These are phyloP conservation scores for Candida palmyrensis DNA, from an alignment of 805 yeast species.

Conservation along the genomic window DNA sequence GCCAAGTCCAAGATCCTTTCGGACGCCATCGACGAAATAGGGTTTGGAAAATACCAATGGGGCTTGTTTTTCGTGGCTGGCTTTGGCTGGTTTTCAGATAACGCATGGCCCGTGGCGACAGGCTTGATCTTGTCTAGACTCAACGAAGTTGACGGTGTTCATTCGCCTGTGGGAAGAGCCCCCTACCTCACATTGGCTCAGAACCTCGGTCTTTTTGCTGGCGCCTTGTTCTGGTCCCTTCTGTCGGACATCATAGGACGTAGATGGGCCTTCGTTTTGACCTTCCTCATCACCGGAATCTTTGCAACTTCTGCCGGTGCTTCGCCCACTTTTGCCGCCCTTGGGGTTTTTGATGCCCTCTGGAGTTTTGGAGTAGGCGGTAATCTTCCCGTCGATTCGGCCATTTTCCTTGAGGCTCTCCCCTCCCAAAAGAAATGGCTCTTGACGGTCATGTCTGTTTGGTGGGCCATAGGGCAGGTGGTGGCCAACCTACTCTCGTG, in stretches of 20 bases:
- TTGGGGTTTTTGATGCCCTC: conserved; percentile 20
- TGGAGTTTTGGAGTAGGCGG: conserved; percentile 31
- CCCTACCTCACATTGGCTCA: conserved; percentile 40
- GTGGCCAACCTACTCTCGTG: conserved; percentile 48
- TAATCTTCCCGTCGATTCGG: conserved; percentile 27
- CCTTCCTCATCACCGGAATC: conserved; percentile 21
- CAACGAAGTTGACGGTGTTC: conserved; percentile 31
- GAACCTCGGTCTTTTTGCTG: conserved; percentile 32
- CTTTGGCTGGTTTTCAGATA: conserved; percentile 50
- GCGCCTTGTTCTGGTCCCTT: conserved; percentile 27
- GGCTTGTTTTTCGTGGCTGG: conserved; percentile 52
- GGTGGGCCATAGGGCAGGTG: conserved; percentile 64
- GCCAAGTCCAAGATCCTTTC: conserved; percentile 17
- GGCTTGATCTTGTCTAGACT: conserved; percentile 26
- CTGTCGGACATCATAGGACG: conserved; percentile 27
- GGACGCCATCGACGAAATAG: conserved; percentile 30
- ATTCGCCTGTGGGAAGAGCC: conserved; percentile 23
- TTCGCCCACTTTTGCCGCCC: conserved; percentile 23
- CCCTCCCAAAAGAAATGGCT: conserved; percentile 22
- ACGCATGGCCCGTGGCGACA: conserved; percentile 36
- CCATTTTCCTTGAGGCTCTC: conserved; percentile 23
- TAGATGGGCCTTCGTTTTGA: conserved; percentile 24
- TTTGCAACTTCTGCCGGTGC: conserved; percentile 25
- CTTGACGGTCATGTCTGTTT: conserved; percentile 38
- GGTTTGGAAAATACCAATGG: conserved; percentile 42